Evolutionary conservation across 192 early-diverging fungal genomes (phyloP).

Genomic region (Backusella tuberculispora): DNA sequence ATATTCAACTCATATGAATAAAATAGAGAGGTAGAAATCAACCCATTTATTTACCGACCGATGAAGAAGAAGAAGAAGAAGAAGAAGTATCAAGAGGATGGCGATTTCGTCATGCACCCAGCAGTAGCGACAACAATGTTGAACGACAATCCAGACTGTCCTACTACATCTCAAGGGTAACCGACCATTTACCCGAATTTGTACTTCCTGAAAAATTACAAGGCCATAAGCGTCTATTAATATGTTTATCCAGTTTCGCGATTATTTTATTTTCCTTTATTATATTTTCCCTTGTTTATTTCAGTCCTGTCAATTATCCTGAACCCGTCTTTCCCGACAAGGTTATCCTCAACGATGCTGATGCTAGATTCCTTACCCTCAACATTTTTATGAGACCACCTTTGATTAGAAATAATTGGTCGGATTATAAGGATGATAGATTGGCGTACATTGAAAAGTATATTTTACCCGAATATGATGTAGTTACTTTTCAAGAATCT

Average conservation of each 20-base stretch:
- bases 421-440: conserved; percentile 82
- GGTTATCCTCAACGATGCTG: not conserved
- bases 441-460: conserved; percentile 70
- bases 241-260: conserved; percentile 15
- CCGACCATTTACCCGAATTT: conserved; percentile 4
- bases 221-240: conserved; percentile 1
- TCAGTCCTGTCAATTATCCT: conserved; percentile 32
- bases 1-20: not conserved
- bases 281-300: conserved; percentile 36
- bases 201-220: conserved; percentile 11
- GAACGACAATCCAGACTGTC: not conserved
- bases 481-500: conserved; percentile 82
- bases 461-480: conserved; percentile 71
- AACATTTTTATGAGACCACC: conserved; percentile 80
- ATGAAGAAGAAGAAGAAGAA: not conserved
- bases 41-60: conserved; percentile 33
- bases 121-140: not conserved
- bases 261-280: conserved; percentile 27
- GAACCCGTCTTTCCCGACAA: conserved; percentile 41
- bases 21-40: conserved; percentile 2
- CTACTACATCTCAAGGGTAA: not conserved
- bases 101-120: not conserved
- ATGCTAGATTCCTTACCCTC: conserved; percentile 62
- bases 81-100: not conserved
- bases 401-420: conserved; percentile 66